Base-by-base conservation (phyloP, 495 filamentous ascomycete species). In the Podospora sp. region DNA sequence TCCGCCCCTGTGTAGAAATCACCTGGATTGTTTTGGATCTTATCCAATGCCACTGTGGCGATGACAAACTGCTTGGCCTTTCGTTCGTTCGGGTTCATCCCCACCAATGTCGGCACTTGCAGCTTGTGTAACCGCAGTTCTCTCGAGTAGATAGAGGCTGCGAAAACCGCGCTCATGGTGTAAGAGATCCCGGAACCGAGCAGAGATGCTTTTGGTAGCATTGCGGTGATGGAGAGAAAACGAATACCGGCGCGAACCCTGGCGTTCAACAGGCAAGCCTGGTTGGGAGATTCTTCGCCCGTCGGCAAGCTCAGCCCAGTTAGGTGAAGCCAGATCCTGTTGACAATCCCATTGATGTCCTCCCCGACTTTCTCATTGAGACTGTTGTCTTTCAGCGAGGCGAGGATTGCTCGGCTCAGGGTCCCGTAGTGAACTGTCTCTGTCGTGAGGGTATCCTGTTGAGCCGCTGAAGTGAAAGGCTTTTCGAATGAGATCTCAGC, bases 341-440 rank as follows among this genome's bases (percentile, higher is more conserved):
- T 73, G 18, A 78, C 25, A 16, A 78, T 72, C 12, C 14, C 6
- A 53, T 14, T 14, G n/a, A 35, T 20, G 40, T 21, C 25, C n/a
- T 36, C n/a, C 20, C 0, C 7, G 12, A 24, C 29, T 8, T 33
- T 33, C 29, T 33, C 8, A 8, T 33, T 3, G 3, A 8, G 29
- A 33, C 3, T 33, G 8, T 33, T 33, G 29, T 27, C 14, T 8
- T 46, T 14, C 26, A 58, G 0, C 0, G 51, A 56, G 12, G 51
- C 67, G 0, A 84, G 68, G 18, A 90, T 79, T 4, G 73, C 71
- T 73, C 89, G 88, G 73, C 82, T 84, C 21, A 89, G 73, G 25
- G 65, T 81, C 22, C 88, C 87, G 71, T 90, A 90, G 74, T 90
- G 83, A 25, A 89, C 81, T 9, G 88, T 90, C 60, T 82, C 86